phyloP scores from a whole-genome alignment of 805 yeast species.

The Blastobotrys mokoenaii region DNA sequence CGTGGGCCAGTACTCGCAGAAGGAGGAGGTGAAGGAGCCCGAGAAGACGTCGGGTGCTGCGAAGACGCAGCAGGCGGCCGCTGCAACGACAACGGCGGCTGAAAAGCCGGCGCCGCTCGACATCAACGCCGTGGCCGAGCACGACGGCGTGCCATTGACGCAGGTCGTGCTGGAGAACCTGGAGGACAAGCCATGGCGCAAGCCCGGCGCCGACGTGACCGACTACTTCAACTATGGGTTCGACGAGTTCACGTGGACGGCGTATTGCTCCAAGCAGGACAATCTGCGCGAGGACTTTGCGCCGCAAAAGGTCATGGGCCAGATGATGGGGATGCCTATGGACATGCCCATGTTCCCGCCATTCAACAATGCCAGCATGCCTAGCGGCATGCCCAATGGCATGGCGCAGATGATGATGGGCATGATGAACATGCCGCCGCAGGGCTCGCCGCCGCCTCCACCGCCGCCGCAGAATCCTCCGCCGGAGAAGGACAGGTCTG shows the following conservation, averaged over 20 bases:
- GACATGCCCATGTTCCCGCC: slow-evolving; percentile 17
- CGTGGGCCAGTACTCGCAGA: slow-evolving; percentile 7
- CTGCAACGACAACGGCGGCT: slow-evolving; percentile 7
- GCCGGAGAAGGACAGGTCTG: background rate
- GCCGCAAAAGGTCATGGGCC: slow-evolving; percentile 61
- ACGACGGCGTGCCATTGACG: slow-evolving; percentile 76
- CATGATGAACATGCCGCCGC: slow-evolving; percentile 31
- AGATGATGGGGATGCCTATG: slow-evolving; percentile 9
- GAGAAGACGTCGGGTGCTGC: slow-evolving; percentile 9
- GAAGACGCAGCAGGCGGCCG: slow-evolving; percentile 9
- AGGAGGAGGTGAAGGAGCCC: slow-evolving; percentile 16
- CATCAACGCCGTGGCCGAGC: slow-evolving; percentile 62
- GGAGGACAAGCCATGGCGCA: slow-evolving; percentile 96
- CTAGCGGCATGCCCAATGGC: slow-evolving; percentile 3
- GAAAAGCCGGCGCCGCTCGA: slow-evolving; percentile 40
- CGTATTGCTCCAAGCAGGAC: slow-evolving; percentile 84
- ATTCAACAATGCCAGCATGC: slow-evolving; percentile 29
- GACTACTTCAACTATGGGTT: slow-evolving; percentile 96
- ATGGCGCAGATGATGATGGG: slow-evolving; percentile 17
- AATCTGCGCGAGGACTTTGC: slow-evolving; percentile 69
- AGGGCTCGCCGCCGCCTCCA: background rate
- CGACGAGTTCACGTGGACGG: slow-evolving; percentile 93
- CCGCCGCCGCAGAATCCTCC: background rate
- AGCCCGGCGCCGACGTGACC: slow-evolving; percentile 90
- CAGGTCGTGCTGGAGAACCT: slow-evolving; percentile 69